Base-by-base conservation (phyloP, 2,329 filamentous ascomycete genomes). In the Orbilia blumenaviensis region DNA sequence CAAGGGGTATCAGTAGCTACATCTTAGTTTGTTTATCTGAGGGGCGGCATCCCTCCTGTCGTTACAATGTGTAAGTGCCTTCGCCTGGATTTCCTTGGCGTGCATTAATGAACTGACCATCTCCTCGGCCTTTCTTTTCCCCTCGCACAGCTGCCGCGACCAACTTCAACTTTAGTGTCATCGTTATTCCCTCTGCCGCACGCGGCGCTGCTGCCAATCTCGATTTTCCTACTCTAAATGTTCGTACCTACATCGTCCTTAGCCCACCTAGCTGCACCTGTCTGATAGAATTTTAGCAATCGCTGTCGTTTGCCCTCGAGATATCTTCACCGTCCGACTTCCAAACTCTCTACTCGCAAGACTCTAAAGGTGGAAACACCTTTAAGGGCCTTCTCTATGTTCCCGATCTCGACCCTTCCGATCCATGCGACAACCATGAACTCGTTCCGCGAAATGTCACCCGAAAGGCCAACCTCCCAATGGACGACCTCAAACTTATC, bases 401-500 rank as follows among this genome's bases (percentile, higher is more conserved):
- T 1, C 95, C 94, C 3, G 88, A 90, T 74, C 86, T 97, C 42
- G 81, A 83, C 4, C 68, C 81, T 9, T 82, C 85, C 67, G 86
- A 90, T 77, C 83, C 85, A 0, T 97, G 94, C 84, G 86, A 86
- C 81, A 84, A 88, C 14, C 83, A 87, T 42, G 82, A 86, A n/a
- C 89, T 90, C 79, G 86, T 97, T 7, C 92, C 93, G 0, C 80
- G 82, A 38, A 94, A 95, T 82, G 92, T 89, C 66, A 96, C 92
- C 10, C 88, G 90, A 14, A 87, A 88, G 79, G 82, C 83, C n/a
- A 87, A 95, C 80, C 87, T 97, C 0, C 89, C 89, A 0, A 85
- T 86, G 0, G 86, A 87, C 56, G 89, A 91, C 78, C 93, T 92
- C 82, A 89, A 90, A 66, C 85, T 93, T 61, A 88, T 97, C 79